Evolutionary conservation across 768 basidiomycete species (phyloP), one percentile per base, ranked within the genome.

Genomic region (Lactarius psammicola): DNA sequence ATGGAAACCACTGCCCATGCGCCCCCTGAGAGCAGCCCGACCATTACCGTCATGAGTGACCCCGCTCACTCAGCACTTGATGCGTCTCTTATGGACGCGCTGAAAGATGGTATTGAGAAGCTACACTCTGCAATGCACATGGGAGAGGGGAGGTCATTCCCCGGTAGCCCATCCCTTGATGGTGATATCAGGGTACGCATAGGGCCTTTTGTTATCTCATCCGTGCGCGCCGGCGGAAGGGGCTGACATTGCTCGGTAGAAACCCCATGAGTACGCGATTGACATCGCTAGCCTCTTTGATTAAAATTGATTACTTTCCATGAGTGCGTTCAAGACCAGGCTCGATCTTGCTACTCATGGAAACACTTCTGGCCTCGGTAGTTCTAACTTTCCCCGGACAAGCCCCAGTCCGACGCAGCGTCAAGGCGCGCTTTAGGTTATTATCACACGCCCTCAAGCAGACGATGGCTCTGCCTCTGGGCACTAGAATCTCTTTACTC

Each of bases 231-330:
- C 6, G 23, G 30, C 4, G 18, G 30, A 49, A 36, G 59, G 17
- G 17, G 30, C 55, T 62, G 38, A 62, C 26, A 0, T 26, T 54
- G 10, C n/a, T 46, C 38, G 26, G 53, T 56, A 62, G 60, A 54
- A 33, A 4, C 31, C 20, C 18, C 38, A 59, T n/a, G 18, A 65
- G 64, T 57, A 66, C 23, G 60, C 46, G 30, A 33, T 55, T 38
- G n/a, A 30, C 17, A 17, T 26, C 38, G 31, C 36, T 28, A 60
- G 42, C 2, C 7, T 15, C 17, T 2, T 33, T 31, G n/a, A 33
- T 42, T 15, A 1, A 30, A 36, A 62, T 66, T 62, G 56, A 57
- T 56, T 34, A 8, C 13, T 13, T 33, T 18, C 30, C 49, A 57
- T 20, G 44, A 51, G 60, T 31, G n/a, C 7, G 13, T 55, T 28